Evolutionary conservation across 768 basidiomycete species (phyloP).

Genomic region (Termitomyces sp.): DNA sequence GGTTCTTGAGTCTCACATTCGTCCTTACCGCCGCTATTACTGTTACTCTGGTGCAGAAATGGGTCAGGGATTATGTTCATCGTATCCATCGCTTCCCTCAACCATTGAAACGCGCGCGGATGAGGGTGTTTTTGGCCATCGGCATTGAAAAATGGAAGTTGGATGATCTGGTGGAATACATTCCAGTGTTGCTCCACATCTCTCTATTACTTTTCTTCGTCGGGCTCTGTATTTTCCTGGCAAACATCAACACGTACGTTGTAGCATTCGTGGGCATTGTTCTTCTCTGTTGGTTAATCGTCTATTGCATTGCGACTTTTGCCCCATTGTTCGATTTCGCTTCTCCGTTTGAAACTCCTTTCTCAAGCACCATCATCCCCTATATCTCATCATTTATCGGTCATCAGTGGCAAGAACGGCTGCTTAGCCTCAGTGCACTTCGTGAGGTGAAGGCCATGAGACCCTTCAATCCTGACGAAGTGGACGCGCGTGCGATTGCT

Average conservation of each 20-base stretch:
- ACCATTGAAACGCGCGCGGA: background rate
- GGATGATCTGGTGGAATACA: conserved; percentile 1
- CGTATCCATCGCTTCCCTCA: background rate
- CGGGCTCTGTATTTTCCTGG: conserved; percentile 7
- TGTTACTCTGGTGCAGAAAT: conserved; percentile 22
- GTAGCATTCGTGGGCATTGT: background rate
- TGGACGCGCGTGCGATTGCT: background rate
- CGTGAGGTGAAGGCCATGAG: background rate
- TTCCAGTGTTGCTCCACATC: conserved; percentile 6
- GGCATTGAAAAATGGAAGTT: conserved; percentile 9
- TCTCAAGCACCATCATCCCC: background rate
- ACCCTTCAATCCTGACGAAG: background rate
- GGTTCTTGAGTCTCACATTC: conserved; percentile 29
- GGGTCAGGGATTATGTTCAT: conserved; percentile 7
- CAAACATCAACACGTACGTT: background rate
- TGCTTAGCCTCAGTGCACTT: background rate
- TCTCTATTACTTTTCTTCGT: conserved; percentile 11
- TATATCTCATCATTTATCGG: background rate
- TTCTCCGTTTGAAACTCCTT: conserved; percentile 8
- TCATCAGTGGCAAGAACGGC: background rate
- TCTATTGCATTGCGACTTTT: conserved; percentile 3
- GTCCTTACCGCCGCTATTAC: conserved; percentile 25
- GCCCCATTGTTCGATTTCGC: conserved; percentile 4
- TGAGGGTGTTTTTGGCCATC: background rate
- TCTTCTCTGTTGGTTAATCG: background rate